These are phyloP conservation scores for Cordyceps cateniannulata DNA, from an alignment of 2,329 filamentous ascomycete species.

Conservation along the genomic window DNA sequence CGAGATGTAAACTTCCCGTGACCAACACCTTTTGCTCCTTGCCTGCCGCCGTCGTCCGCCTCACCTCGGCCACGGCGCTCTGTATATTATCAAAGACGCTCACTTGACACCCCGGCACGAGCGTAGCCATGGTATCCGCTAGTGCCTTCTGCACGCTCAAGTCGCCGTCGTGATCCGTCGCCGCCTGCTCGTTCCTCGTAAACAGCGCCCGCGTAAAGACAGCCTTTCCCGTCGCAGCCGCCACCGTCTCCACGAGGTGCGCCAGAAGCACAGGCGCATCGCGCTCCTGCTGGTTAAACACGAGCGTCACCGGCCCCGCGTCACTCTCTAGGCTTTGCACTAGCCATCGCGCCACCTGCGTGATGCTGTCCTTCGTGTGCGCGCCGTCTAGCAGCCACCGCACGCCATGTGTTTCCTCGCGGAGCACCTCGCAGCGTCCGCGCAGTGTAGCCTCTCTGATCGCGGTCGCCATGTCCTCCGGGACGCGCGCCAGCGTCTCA, in stretches of 20 bases:
- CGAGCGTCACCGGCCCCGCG: conserved; percentile 43
- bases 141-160: conserved; percentile 61
- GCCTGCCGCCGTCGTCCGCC: conserved; percentile 30
- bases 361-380: conserved; percentile 79
- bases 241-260: conserved; percentile 52
- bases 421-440: conserved; percentile 69
- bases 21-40: conserved; percentile 57
- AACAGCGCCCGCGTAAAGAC: conserved; percentile 71
- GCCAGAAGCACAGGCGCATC: conserved; percentile 62
- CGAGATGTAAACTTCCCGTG: conserved; percentile 80
- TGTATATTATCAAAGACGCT: conserved; percentile 61
- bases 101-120: conserved; percentile 41
- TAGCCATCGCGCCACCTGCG: conserved; percentile 73
- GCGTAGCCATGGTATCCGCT: conserved; percentile 51
- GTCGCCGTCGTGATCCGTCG: conserved; percentile 34
- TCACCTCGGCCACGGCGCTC: conserved; percentile 58
- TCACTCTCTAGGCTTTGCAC: conserved; percentile 36
- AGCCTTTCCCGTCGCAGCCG: conserved; percentile 27
- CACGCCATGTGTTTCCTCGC: conserved; percentile 34
- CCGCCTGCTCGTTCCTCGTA: conserved; percentile 59
- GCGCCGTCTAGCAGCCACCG: conserved; percentile 83
- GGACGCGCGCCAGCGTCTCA: conserved; percentile 20
- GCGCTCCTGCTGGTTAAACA: conserved; percentile 92
- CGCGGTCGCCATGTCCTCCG: conserved; percentile 51
- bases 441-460: conserved; percentile 62